Percentiles rank a stretch among this genome's conserved stretches.
Conservation (phyloP, 768 basidiomycete genomes). For the Amanita pseudoporphyria region DNA sequence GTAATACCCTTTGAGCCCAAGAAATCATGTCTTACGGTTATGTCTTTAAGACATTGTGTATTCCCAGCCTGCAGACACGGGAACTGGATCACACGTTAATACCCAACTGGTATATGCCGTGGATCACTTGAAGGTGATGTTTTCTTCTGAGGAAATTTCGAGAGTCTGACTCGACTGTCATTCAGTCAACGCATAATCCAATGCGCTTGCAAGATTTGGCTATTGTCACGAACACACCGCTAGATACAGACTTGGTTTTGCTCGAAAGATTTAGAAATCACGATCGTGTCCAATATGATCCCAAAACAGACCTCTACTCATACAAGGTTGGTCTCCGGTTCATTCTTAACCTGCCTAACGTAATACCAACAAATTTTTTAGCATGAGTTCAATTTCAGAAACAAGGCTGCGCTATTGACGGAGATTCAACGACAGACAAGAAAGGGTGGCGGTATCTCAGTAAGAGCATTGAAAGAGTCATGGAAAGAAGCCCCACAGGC, state of each 20-base stretch:
- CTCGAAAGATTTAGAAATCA: conserved; percentile 78
- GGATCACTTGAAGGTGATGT: conserved; percentile 61
- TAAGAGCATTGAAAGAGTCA: conserved; percentile 78
- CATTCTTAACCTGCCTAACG: background rate
- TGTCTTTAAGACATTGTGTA: conserved; percentile 54
- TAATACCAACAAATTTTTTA: conserved; percentile 18
- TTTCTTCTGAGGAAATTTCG: background rate
- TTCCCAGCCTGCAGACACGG: conserved; percentile 83
- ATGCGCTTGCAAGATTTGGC: conserved; percentile 86
- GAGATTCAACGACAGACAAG: conserved; percentile 82
- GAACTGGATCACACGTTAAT: conserved; percentile 71
- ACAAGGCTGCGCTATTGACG: conserved; percentile 72
- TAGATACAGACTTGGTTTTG: conserved; percentile 61
- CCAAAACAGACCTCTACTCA: conserved; percentile 76
- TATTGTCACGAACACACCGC: conserved; percentile 66
- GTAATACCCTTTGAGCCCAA: conserved; percentile 16
- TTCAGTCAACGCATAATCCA: conserved; percentile 59
- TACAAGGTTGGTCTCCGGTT: conserved; percentile 53
- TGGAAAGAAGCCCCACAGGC: conserved; percentile 84
- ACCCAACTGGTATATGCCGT: conserved; percentile 85
- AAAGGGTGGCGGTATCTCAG: conserved; percentile 77
- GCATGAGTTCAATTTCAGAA: conserved; percentile 83
- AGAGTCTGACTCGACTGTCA: conserved; percentile 1
- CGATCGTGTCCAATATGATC: conserved; percentile 70
- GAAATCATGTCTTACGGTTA: conserved; percentile 9